Base-by-base conservation (phyloP, 305 asterid species). In the Fraxinus ornus region DNA sequence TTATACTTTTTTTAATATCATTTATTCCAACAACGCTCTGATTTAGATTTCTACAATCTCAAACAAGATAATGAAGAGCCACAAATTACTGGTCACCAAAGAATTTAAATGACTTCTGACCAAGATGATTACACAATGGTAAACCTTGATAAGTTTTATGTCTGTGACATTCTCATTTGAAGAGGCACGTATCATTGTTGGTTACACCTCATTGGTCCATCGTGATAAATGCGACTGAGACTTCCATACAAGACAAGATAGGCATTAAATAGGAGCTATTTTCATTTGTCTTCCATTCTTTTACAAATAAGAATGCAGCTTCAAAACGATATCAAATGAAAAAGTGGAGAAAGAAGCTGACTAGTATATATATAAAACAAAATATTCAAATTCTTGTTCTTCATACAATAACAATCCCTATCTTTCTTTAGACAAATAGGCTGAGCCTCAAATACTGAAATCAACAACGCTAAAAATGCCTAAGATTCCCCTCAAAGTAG, bases 211-310 rank as follows among this genome's bases (percentile, higher is more conserved):
- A 30, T 75, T 60, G 33, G 5, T 47, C 5, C 39, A 78, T 26
- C 19, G 76, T 52, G 37, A 13, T 60, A 66, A 66, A 75, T 82
- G 79, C 81, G 57, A 75, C 68, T 73, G 49, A 39, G 36, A 82
- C 78, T 55, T 78, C 75, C 44, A 78, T 1, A 3, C 15, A 74
- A 13, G 57, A 47, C 7, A 47, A 7, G 41, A 26, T 47, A 47
- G 75, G 24, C 60, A 75, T 70, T 82, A 55, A 82, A 47, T 36
- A 36, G 62, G 33, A 70, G 52, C 30, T 52, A 79, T n/a, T 52
- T 66, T 47, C 35, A 41, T 74, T 62, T 64, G 41, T 17, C 68
- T 26, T 24, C 55, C 33, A 68, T 12, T 70, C 44, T 10, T 33
- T 76, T 66, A 68, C 72, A 74, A 26, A 30, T 70, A 71, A 55